These are phyloP conservation scores for Neotropicomus parvogracilis DNA, from an alignment of 1,284 basidiomycete species.

Conservation along the genomic window DNA sequence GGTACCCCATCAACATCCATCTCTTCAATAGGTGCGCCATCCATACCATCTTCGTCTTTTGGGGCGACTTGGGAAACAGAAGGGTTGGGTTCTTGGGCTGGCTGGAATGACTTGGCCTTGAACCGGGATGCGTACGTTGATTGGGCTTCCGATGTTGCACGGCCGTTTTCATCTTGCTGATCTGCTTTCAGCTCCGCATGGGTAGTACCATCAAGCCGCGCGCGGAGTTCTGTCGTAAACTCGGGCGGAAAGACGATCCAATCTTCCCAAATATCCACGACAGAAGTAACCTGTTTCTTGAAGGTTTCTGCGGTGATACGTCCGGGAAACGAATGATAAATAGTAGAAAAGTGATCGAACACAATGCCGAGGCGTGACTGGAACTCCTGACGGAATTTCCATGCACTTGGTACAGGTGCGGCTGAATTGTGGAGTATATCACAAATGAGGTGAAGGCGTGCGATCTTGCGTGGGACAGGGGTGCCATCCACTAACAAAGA, in stretches of 20 bases:
- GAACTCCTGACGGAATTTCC: slow-evolving; percentile 92
- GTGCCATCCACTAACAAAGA: slow-evolving; percentile 84
- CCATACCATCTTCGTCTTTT: slow-evolving; percentile 39
- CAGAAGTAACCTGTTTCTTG: slow-evolving; percentile 80
- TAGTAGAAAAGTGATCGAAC: slow-evolving; percentile 90
- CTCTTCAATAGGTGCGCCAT: slow-evolving; percentile 38
- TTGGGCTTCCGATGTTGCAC: slow-evolving; percentile 30
- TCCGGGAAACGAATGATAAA: slow-evolving; percentile 89
- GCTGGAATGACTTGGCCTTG: slow-evolving; percentile 75
- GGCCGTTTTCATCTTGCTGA: slow-evolving; percentile 32
- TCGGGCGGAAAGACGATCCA: slow-evolving; percentile 92
- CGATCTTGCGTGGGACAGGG: slow-evolving; percentile 92
- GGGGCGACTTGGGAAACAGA: slow-evolving; percentile 34
- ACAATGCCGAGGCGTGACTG: slow-evolving; percentile 83
- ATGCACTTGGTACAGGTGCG: slow-evolving; percentile 81
- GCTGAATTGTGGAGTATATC: slow-evolving; percentile 98
- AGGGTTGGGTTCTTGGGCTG: slow-evolving; percentile 45
- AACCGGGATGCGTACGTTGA: slow-evolving; percentile 56
- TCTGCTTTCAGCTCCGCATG: slow-evolving; percentile 33
- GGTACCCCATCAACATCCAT: slow-evolving; percentile 41
- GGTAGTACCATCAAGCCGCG: slow-evolving; percentile 63
- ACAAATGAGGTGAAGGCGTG: slow-evolving; percentile 91
- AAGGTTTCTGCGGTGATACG: slow-evolving; percentile 92
- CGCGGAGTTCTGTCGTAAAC: slow-evolving; percentile 68
- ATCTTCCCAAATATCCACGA: slow-evolving; percentile 93